Percentiles rank a stretch among this genome's conserved stretches.
These are phyloP conservation scores for Tolypocladium nubicola DNA, from an alignment of 2,329 filamentous ascomycete genomes.

Conservation along the genomic window DNA sequence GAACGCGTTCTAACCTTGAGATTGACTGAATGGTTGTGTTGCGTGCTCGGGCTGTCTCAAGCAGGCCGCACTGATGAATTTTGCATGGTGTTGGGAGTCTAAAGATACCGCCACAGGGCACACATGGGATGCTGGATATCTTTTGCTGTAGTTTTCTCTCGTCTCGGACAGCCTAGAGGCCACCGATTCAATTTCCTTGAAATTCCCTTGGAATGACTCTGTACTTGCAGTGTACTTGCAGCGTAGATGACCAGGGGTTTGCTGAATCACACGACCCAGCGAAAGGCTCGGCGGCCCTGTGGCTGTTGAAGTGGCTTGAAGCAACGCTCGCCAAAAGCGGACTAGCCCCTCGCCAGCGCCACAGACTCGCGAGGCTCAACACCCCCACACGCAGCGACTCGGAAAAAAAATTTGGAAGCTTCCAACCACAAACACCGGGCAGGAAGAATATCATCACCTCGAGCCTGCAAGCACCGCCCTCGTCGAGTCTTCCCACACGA, in stretches of 20 bases:
- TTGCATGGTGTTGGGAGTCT: conserved; percentile 1
- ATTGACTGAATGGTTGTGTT: neutral
- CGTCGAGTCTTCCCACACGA: conserved; percentile 10
- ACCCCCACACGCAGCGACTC: conserved; percentile 7
- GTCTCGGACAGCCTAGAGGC: neutral
- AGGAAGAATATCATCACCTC: conserved; percentile 6
- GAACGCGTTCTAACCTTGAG: conserved; percentile 1
- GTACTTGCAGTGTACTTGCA: neutral
- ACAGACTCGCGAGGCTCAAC: conserved; percentile 4
- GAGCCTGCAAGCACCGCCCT: conserved; percentile 8
- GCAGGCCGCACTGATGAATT: neutral
- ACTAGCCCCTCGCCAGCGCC: conserved; percentile 7
- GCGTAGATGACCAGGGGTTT: too few species aligned
- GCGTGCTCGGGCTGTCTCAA: neutral
- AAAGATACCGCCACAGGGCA: neutral
- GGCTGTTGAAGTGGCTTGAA: conserved; percentile 5
- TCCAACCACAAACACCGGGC: conserved; percentile 4
- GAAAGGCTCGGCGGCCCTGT: neutral
- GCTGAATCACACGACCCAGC: neutral
- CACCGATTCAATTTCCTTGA: neutral
- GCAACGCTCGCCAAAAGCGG: neutral
- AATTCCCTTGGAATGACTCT: neutral
- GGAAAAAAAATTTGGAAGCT: conserved; percentile 11
- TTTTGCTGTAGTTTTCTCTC: too few species aligned
- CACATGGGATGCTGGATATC: neutral